Conservation (phyloP, 352 stramenopile genomes). For the Phytophthora europaea region DNA sequence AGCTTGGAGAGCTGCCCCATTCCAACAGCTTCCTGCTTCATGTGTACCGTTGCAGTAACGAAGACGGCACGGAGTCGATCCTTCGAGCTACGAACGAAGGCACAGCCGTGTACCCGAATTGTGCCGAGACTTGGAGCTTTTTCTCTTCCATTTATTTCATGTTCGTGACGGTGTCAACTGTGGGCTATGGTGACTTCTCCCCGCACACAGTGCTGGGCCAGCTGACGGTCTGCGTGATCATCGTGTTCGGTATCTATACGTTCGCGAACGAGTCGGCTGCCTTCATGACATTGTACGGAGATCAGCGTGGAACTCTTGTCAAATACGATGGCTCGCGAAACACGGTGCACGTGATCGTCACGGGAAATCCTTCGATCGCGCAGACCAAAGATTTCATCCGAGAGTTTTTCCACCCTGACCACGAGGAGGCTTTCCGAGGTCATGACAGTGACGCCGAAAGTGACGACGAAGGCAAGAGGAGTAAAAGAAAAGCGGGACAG, state of each 20-base stretch:
- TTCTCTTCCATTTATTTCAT: conserved; percentile 93
- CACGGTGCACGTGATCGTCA: conserved; percentile 87
- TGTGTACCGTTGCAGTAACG: conserved; percentile 85
- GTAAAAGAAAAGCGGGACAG: not conserved
- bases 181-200: conserved; percentile 89
- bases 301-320: conserved; percentile 61
- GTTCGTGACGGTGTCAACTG: conserved; percentile 90
- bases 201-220: conserved; percentile 87
- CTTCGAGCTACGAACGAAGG: conserved; percentile 63
- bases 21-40: conserved; percentile 87
- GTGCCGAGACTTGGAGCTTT: conserved; percentile 86
- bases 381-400: conserved; percentile 91
- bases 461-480: conserved; percentile 24
- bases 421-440: conserved; percentile 59
- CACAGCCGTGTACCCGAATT: conserved; percentile 61
- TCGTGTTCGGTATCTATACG: conserved; percentile 89
- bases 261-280: conserved; percentile 87
- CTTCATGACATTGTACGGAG: conserved; percentile 82
- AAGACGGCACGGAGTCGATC: conserved; percentile 54
- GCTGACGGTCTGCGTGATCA: conserved; percentile 83
- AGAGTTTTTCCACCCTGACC: conserved; percentile 91
- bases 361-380: conserved; percentile 77
- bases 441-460: conserved; percentile 25
- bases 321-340: conserved; percentile 77
- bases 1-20: conserved; percentile 83